Percentiles rank a stretch among this genome's conserved stretches.
Conservation (phyloP, 139 green algal species). For the Chlorella sp. region DNA sequence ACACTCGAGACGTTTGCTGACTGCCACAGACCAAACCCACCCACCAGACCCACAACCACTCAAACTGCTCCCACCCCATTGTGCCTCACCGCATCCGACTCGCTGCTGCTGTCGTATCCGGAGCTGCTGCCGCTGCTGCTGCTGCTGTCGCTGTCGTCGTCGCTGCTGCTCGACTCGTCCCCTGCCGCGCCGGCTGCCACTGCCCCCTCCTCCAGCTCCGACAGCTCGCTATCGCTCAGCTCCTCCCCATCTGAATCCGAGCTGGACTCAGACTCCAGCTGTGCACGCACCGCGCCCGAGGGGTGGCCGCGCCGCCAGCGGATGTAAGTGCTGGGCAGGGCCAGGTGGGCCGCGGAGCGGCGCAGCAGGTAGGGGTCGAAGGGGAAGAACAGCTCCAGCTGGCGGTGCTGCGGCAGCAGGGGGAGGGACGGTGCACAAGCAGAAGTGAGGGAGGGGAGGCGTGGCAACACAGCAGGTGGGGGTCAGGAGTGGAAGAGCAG, state of each 20-base stretch:
- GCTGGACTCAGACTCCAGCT: conserved; percentile 26
- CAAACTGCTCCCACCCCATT: too few species aligned
- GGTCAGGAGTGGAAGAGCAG: too few species aligned
- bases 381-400: conserved; percentile 94
- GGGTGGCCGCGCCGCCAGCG: conserved; percentile 45
- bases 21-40: too few species aligned
- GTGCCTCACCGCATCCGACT: not conserved
- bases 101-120: conserved; percentile 11
- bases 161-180: not conserved
- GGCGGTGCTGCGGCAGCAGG: not conserved
- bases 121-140: conserved; percentile 16
- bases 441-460: too few species aligned
- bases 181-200: not conserved
- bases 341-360: conserved; percentile 67
- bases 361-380: conserved; percentile 95
- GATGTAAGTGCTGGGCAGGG: conserved; percentile 67
- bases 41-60: not conserved
- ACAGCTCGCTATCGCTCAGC: not conserved
- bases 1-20: too few species aligned
- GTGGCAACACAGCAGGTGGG: too few species aligned
- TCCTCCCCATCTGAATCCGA: not conserved
- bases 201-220: conserved; percentile 11
- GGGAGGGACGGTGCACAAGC: not conserved
- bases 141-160: not conserved
- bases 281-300: conserved; percentile 33